phyloP scores from a whole-genome alignment of 108 stramenopile species.

The Skeletonema costatum region DNA sequence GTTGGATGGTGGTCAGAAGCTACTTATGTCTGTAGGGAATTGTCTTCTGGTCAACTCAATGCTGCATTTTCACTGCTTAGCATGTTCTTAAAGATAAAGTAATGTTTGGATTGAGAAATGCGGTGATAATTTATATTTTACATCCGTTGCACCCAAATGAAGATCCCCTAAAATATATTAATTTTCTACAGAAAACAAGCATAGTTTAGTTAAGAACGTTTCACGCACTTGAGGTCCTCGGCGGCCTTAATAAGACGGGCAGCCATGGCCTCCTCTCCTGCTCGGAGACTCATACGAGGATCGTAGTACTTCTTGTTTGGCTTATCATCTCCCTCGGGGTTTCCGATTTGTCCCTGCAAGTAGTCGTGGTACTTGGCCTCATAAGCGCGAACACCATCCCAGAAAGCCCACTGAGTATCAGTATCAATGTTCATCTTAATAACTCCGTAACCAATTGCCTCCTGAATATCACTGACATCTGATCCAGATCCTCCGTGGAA shows the following conservation, averaged over 20 bases:
- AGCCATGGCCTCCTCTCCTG: slow-evolving; percentile 94
- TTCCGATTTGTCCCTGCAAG: slow-evolving; percentile 96
- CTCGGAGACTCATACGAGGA: slow-evolving; percentile 88
- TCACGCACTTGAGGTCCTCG: slow-evolving; percentile 91
- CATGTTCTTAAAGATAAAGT: too few species aligned
- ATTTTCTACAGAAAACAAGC: neutral
- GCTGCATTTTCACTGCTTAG: too few species aligned
- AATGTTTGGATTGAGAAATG: too few species aligned
- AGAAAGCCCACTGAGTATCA: slow-evolving; percentile 97
- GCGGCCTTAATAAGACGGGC: slow-evolving; percentile 88
- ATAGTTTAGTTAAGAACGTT: slow-evolving; percentile 85
- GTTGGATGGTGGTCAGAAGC: too few species aligned
- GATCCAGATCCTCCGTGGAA: slow-evolving; percentile 98
- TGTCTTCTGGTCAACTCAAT: too few species aligned
- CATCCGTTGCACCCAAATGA: too few species aligned
- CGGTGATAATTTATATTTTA: too few species aligned
- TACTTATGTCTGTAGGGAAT: too few species aligned
- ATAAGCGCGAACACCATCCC: slow-evolving; percentile 89
- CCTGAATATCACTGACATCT: slow-evolving; percentile 89
- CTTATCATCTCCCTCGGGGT: slow-evolving; percentile 95
- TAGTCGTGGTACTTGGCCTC: slow-evolving; percentile 93
- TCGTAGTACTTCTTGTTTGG: slow-evolving; percentile 99
- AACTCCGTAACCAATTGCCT: slow-evolving; percentile 90
- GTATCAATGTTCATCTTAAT: slow-evolving; percentile 99
- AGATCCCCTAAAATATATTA: too few species aligned